These are phyloP conservation scores for Cryptosporidium sp. DNA, from an alignment of 169 alveolate species.

Conservation along the genomic window DNA sequence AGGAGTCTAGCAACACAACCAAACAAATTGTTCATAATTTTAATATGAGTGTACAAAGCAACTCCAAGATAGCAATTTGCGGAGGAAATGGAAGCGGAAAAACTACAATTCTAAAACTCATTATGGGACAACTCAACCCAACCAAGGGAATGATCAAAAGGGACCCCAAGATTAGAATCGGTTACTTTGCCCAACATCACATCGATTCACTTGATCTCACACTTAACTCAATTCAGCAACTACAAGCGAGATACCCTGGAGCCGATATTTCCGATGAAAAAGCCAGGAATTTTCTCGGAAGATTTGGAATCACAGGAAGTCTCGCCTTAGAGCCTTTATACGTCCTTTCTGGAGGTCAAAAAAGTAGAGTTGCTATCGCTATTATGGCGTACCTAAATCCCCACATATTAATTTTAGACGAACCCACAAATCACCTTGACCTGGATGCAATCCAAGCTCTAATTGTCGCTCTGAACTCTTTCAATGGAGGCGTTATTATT, in stretches of 20 bases:
- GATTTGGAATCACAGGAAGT: slow-evolving; percentile 94
- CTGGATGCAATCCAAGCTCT: slow-evolving; percentile 98
- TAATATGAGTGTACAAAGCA: slow-evolving; percentile 82
- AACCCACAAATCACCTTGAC: slow-evolving; percentile 98
- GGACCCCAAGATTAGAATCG: slow-evolving; percentile 92
- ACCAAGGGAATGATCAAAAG: slow-evolving; percentile 91
- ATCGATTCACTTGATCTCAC: slow-evolving; percentile 93
- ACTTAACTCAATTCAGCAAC: slow-evolving; percentile 94
- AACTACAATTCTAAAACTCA: slow-evolving; percentile 93
- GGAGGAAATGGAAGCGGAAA: slow-evolving; percentile 99
- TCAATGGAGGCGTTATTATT: slow-evolving; percentile 94
- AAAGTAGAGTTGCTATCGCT: slow-evolving; percentile 96
- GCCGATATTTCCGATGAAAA: slow-evolving; percentile 88
- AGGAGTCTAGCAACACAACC: slow-evolving; percentile 51
- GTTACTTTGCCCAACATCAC: slow-evolving; percentile 96
- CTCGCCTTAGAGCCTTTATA: slow-evolving; percentile 95
- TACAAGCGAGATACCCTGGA: slow-evolving; percentile 86
- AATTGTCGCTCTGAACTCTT: slow-evolving; percentile 92
- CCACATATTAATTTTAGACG: slow-evolving; percentile 94
- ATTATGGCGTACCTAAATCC: slow-evolving; percentile 95
- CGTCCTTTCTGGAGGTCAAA: slow-evolving; percentile 97
- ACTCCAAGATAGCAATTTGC: slow-evolving; percentile 94
- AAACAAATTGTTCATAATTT: slow-evolving; percentile 76
- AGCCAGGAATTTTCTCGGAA: slow-evolving; percentile 91
- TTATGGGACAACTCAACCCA: slow-evolving; percentile 89